phyloP scores from a whole-genome alignment of 2,329 filamentous ascomycete genomes.

The Nigrospora osmanthi region DNA sequence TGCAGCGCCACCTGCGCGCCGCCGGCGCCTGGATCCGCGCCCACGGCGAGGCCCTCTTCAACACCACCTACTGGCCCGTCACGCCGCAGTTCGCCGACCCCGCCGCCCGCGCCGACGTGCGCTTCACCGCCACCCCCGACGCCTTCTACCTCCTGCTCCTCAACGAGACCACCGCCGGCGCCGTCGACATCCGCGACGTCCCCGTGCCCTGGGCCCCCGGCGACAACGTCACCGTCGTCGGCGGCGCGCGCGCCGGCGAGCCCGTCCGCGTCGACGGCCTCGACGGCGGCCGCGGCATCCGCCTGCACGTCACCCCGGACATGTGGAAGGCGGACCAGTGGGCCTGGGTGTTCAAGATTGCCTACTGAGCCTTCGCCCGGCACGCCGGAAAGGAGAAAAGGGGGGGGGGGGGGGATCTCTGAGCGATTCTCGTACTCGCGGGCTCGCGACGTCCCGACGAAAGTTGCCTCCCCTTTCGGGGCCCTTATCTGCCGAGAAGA shows the following conservation, averaged over 20 bases:
- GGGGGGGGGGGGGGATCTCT: too few species aligned
- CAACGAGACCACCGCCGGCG: background rate
- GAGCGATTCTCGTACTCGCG: too few species aligned
- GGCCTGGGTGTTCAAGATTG: constrained; percentile 17
- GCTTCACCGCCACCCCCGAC: constrained; percentile 43
- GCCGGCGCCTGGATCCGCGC: constrained; percentile 46
- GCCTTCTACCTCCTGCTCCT: constrained; percentile 45
- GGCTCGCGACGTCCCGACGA: too few species aligned
- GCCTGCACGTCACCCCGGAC: background rate
- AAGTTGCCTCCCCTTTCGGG: too few species aligned
- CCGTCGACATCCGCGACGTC: constrained; percentile 12
- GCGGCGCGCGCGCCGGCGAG: constrained; percentile 12
- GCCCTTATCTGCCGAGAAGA: too few species aligned
- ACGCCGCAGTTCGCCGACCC: constrained; percentile 11
- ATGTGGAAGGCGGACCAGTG: background rate
- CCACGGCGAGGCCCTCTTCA: constrained; percentile 48
- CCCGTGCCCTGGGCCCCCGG: constrained; percentile 28
- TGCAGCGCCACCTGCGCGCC: constrained; percentile 36
- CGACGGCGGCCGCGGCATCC: background rate
- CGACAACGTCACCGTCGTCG: constrained; percentile 35
- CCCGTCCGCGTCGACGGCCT: background rate
- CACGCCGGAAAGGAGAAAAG: too few species aligned
- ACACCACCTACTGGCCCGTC: constrained; percentile 39
- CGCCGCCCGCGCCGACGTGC: constrained; percentile 20
- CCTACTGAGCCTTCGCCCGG: constrained; percentile 4